Conservation (phyloP, 2,329 filamentous ascomycete genomes). For the Monilinia fructigena region DNA sequence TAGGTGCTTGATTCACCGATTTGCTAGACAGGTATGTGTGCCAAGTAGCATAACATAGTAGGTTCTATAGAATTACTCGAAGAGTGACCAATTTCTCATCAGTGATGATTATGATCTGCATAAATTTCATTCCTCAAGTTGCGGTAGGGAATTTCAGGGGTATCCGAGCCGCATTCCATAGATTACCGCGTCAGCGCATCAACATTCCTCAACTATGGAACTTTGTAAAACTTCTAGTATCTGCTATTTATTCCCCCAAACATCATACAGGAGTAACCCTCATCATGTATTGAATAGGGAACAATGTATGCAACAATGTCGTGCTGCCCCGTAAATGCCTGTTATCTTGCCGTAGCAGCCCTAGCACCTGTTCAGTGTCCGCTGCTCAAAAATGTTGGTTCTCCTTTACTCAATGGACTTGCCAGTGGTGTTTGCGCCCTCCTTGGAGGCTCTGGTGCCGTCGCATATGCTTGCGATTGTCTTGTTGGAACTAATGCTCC, state of each 20-base stretch:
- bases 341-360: conserved; percentile 5
- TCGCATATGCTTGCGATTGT: conserved; percentile 2
- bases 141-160: background rate
- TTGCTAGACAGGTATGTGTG: background rate
- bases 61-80: background rate
- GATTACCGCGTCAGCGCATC: background rate
- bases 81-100: background rate
- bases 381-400: background rate
- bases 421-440: background rate
- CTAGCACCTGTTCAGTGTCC: background rate
- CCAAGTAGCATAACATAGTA: background rate
- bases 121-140: background rate
- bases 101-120: background rate
- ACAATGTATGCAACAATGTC: background rate
- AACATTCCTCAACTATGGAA: background rate
- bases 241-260: background rate
- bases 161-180: background rate
- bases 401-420: background rate
- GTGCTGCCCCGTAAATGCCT: conserved; percentile 9
- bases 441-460: background rate
- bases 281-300: background rate
- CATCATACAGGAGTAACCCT: background rate
- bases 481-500: background rate
- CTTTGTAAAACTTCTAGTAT: background rate
- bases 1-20: background rate